phyloP scores from a whole-genome alignment of 2,329 filamentous ascomycete species.

The Xylariaceae sp. region DNA sequence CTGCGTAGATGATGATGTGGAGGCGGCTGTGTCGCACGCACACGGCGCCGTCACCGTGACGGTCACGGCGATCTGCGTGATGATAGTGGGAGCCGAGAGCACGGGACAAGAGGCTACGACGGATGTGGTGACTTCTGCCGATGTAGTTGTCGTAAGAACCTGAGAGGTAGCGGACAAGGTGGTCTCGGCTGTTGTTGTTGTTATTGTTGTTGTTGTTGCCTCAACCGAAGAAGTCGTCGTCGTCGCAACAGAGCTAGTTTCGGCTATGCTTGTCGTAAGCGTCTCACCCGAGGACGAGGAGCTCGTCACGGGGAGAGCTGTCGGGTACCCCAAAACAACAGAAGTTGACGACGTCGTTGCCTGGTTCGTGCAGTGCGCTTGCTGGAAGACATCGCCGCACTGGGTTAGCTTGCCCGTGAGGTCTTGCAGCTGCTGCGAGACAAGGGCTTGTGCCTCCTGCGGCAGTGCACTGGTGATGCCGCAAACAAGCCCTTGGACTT shows the following conservation, averaged over 20 bases:
- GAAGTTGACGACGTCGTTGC: too few relatives aligned
- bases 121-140: too few relatives aligned
- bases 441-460: slow-evolving; percentile 12
- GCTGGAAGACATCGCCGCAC: slow-evolving; percentile 18
- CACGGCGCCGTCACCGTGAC: slow-evolving; percentile 19
- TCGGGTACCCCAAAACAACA: too few relatives aligned
- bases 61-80: background rate
- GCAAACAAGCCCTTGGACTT: slow-evolving; percentile 18
- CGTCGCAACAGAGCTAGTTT: too few relatives aligned
- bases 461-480: slow-evolving; percentile 19
- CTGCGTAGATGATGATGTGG: too few relatives aligned
- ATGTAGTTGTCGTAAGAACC: too few relatives aligned
- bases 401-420: slow-evolving; percentile 15
- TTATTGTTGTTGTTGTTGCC: slow-evolving; percentile 7
- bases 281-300: too few relatives aligned
- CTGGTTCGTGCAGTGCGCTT: too few relatives aligned
- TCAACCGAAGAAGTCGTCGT: too few relatives aligned
- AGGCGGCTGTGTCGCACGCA: slow-evolving; percentile 4
- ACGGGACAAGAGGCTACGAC: background rate
- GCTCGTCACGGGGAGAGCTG: too few relatives aligned
- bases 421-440: slow-evolving; percentile 6
- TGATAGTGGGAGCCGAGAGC: background rate
- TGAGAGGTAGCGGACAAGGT: too few relatives aligned
- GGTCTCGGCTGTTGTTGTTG: background rate
- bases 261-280: too few relatives aligned